Evolutionary conservation across 164 flowering plant genomes (phyloP), one percentile per base, ranked within the genome.

Genomic region (Aristolochia fimbriata): DNA sequence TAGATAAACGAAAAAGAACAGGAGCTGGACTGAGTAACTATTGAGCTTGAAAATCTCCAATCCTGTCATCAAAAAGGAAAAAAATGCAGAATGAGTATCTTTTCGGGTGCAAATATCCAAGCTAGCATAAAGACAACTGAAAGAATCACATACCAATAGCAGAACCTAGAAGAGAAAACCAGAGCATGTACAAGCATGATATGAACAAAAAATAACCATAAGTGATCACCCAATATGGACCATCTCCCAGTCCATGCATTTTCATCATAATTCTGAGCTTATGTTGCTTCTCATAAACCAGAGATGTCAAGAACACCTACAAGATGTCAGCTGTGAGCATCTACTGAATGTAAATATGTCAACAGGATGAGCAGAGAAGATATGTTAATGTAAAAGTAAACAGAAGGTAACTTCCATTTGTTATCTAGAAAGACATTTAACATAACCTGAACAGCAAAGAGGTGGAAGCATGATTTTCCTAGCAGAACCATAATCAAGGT

Each of bases 11-110:
- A 85, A 76, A 59, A 76, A 83, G 61, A 85, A 79, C 52, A 73
- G 75, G 54, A 77, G 65, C 52, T 83, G 88, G 72, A 85, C 62
- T 72, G 75, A 62, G 75, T 81, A 83, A 71, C 73, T 71, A 55
- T 81, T 85, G 68, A 71, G 51, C 21, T 71, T 70, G 80, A 85
- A 81, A 68, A 80, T 68, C 27, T 83, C 77, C 63, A 86, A 73
- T 41, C 93, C 91, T 91, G 85, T 46, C 45, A 55, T 21, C 5
- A 16, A 0, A 55, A 55, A 23, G 9, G 6, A 0, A 55, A 55
- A 23, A 37, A 55, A 12, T 27, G 31, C 12, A 37, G 7, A 37
- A 37, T 37, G 43, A 37, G 43, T 37, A 10, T 37, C 43, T 21
- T 31, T 50, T 41, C 12, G 1, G 37, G 48, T 1, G n/a, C 33